Evolutionary conservation across 192 early-diverging fungal genomes (phyloP), one percentile per base, ranked within the genome.

Genomic region (Rhizophagus clarus): DNA sequence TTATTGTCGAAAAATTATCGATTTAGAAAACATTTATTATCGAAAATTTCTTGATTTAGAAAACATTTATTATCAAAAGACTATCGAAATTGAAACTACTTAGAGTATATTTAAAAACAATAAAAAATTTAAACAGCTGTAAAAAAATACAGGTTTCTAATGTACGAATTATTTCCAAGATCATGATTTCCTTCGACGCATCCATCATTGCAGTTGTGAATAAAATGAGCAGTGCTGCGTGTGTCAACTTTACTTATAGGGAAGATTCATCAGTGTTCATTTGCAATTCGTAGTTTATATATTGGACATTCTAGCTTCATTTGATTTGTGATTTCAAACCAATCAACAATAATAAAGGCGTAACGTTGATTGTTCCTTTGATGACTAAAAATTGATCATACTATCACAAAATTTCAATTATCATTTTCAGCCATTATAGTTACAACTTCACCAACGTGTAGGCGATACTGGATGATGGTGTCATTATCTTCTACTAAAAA

Each of bases 301-400:
- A 32, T 3, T 3, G 3, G 32, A 32, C 3, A 61, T 61, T 4
- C 60, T 61, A 61, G 1, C 4, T 61, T 61, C 24, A 15, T 64
- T 64, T 14, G 14, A 64, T 29, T 64, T 29, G 62, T 64, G 29
- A 64, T 64, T 64, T 29, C 26, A 64, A 63, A 64, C 7, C 5
- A 2, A 28, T 64, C 14, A 26, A 64, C 14, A 64, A 29, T 14
- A 64, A 64, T 64, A 64, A 64, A 64, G 29, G 26, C 62, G 29
- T 29, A 64, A 9, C 14, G 1, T 64, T 64, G 62, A 64, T 64
- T 29, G 7, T 28, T 64, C 29, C 24, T 64, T 64, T 29, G 4
- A 64, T 64, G 26, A 64, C 26, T 64, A 24, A 64, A 64, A 64
- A 64, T 64, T 26, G 62, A 64, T 64, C 12, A 12, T 64, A 63